Evolutionary conservation across 2,329 filamentous ascomycete genomes (phyloP), one percentile per base, ranked within the genome.

Genomic region (Penicillium hordei): DNA sequence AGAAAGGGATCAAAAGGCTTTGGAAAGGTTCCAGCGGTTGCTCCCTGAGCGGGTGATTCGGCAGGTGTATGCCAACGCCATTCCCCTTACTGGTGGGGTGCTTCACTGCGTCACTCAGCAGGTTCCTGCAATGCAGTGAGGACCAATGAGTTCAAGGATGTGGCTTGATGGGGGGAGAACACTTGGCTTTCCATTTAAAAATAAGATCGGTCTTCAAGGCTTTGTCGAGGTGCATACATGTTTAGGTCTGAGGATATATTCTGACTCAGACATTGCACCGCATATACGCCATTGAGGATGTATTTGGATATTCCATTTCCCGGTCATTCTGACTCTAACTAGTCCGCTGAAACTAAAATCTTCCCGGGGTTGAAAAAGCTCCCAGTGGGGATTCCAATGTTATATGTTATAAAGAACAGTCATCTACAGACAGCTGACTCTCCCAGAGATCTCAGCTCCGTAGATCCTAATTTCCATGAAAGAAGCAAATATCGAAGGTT

Each of bases 31-130:
- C 12, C 60, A 67, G 45, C 39, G 19, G 2, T 48, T 72, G 25
- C 55, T 63, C 23, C 67, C 68, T 3, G 61, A 66, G 7, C 59
- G 69, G 8, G 60, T 62, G 33, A 54, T 70, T 9, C 58, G 62
- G 19, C 68, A 68, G 39, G 68, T 72, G 15, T 61, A 54, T 48
- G 55, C 67, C n/a, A 64, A 61, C 50, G 66, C 60, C 19, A 62
- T 72, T 33, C 65, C 69, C 12, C 55, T 70, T 17, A 64, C 60
- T 33, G 70, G 70, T 12, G 68, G 69, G 6, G 70, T 65, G 27
- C 59, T 72, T 39, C 70, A 72, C 57, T 70, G 69, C 59, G 62
- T 66, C 12, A 71, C 69, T 2, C 69, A 72, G 50, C 69, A 69
- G 33, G 61, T 69, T 23, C 60, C 60, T 36, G 49, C 27, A 17